Conservation (phyloP, 768 basidiomycete genomes). For the Leccinum longicurvipes region DNA sequence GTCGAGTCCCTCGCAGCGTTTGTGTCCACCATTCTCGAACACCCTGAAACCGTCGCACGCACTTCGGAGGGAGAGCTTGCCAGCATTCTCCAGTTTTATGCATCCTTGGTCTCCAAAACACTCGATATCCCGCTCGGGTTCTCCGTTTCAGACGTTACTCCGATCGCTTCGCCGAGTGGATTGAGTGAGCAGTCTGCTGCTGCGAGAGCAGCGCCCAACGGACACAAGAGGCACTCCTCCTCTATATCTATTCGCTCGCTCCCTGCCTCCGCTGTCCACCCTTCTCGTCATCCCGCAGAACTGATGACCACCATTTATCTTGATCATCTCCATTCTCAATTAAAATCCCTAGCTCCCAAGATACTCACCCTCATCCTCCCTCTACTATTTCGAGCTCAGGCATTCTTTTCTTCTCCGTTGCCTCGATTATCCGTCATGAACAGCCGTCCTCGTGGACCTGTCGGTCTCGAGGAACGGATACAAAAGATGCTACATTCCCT, state of each 20-base stretch:
- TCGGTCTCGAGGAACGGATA: conserved; percentile 50
- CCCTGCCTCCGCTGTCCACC: conserved; percentile 31
- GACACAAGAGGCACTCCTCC: conserved; percentile 60
- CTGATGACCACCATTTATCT: conserved; percentile 63
- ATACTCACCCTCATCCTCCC: conserved; percentile 60
- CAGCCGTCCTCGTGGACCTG: conserved; percentile 31
- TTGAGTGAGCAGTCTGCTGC: conserved; percentile 29
- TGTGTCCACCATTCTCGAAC: conserved; percentile 48
- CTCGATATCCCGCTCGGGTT: conserved; percentile 34
- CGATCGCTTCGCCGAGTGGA: conserved; percentile 29
- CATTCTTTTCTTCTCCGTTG: conserved; percentile 62
- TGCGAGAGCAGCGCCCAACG: conserved; percentile 22
- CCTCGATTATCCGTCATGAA: conserved; percentile 60
- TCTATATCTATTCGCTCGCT: conserved; percentile 51
- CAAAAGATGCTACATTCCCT: conserved; percentile 54
- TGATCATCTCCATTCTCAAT: conserved; percentile 56
- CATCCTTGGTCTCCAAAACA: conserved; percentile 51
- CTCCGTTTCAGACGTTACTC: conserved; percentile 12
- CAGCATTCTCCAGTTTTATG: conserved; percentile 60
- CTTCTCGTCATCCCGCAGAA: conserved; percentile 53
- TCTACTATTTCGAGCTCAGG: conserved; percentile 66
- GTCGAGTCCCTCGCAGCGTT: conserved; percentile 59
- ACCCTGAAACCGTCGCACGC: conserved; percentile 53
- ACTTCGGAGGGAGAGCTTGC: conserved; percentile 57
- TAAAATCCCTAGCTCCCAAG: conserved; percentile 54